Conservation (phyloP, 805 yeast genomes). For the Ogataea pini region DNA sequence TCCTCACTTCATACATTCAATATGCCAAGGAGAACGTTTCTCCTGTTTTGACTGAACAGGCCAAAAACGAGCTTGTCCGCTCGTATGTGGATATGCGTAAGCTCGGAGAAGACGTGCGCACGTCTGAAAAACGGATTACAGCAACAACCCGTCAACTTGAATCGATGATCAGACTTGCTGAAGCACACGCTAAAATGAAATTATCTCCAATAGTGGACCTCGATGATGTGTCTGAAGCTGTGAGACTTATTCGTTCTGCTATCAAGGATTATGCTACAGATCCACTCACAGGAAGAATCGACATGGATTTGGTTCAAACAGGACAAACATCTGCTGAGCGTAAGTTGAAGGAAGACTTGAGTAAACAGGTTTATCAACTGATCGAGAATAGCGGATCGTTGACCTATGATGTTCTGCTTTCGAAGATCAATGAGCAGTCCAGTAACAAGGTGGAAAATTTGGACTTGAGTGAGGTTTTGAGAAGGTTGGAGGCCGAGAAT, state of each 20-base stretch:
- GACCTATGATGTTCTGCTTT: conserved; percentile 57
- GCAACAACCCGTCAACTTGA: conserved; percentile 98
- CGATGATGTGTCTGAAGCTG: conserved; percentile 89
- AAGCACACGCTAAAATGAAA: conserved; percentile 98
- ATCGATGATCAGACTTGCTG: conserved; percentile 90
- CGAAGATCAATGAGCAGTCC: conserved; percentile 65
- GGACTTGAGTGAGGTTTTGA: conserved; percentile 68
- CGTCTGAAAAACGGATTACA: conserved; percentile 87
- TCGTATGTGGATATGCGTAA: conserved; percentile 93
- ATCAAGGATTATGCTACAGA: conserved; percentile 98
- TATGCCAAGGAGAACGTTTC: conserved; percentile 85
- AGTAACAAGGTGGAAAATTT: conserved; percentile 65
- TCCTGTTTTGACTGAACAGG: conserved; percentile 79
- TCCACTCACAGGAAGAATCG: conserved; percentile 94
- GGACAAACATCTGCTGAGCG: conserved; percentile 91
- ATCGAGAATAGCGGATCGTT: conserved; percentile 54
- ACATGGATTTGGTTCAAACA: conserved; percentile 95
- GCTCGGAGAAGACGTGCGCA: conserved; percentile 86
- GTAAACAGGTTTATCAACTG: conserved; percentile 56
- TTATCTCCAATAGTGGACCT: conserved; percentile 69
- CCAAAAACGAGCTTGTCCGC: conserved; percentile 81
- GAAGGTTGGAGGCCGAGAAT: conserved; percentile 71
- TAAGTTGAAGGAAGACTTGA: conserved; percentile 69
- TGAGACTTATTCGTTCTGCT: conserved; percentile 87
- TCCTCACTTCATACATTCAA: conserved; percentile 83